Conservation (phyloP, 306 rosid genomes). For the Geum urbanum region DNA sequence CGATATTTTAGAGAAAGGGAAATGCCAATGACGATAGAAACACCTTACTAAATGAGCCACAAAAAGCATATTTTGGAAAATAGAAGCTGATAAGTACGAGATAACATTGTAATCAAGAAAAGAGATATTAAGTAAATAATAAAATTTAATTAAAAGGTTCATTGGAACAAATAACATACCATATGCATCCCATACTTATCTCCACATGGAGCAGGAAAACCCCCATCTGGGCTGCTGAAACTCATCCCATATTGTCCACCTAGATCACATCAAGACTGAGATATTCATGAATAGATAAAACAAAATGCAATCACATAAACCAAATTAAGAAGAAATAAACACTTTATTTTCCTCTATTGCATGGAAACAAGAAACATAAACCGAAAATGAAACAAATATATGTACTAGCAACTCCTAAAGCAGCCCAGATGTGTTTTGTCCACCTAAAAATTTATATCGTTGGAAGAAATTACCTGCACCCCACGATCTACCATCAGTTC, state of each 20-base stretch:
- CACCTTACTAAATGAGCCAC: slow-evolving; percentile 28
- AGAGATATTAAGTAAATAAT: neutral
- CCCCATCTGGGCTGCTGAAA: slow-evolving; percentile 50
- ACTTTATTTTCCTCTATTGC: neutral
- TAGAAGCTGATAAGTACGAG: neutral
- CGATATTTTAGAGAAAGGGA: slow-evolving; percentile 5
- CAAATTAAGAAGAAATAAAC: neutral
- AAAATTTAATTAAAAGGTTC: neutral
- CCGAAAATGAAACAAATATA: neutral
- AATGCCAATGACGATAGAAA: neutral
- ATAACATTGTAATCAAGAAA: neutral
- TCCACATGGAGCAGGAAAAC: slow-evolving; percentile 48
- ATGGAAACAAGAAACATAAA: neutral
- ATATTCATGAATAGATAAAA: slow-evolving; percentile 21
- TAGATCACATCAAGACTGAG: slow-evolving; percentile 28
- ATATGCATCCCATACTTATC: slow-evolving; percentile 65
- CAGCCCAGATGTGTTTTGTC: neutral
- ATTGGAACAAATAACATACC: slow-evolving; percentile 38
- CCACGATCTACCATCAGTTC: slow-evolving; percentile 66
- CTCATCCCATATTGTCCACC: slow-evolving; percentile 69
- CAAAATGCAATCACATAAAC: neutral
- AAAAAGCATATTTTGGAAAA: neutral
- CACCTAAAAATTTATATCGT: neutral
- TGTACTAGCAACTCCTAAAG: neutral
- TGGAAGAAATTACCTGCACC: slow-evolving; percentile 49